Percentiles rank a stretch among this genome's conserved stretches.
Conservation (phyloP, 768 basidiomycete genomes). For the Termitomyces sp. region DNA sequence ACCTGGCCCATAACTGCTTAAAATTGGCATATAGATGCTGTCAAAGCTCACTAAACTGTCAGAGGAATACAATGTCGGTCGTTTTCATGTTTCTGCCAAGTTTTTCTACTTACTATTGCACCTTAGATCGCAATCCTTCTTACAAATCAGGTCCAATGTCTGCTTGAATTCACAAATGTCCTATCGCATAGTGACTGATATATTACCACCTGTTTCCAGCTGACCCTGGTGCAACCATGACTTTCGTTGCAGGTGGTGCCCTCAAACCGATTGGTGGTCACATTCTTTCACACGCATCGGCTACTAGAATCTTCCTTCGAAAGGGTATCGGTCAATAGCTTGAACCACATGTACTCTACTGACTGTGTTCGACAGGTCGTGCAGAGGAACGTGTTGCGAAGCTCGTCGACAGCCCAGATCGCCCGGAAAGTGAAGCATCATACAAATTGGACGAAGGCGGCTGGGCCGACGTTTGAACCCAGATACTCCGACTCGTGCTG, state of each 20-base stretch:
- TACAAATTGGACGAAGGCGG: slow-evolving; percentile 91
- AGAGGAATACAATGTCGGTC: slow-evolving; percentile 81
- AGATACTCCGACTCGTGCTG: not conserved
- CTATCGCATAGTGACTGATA: not conserved
- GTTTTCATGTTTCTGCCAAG: not conserved
- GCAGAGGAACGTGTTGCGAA: slow-evolving; percentile 91
- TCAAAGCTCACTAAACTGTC: slow-evolving; percentile 87
- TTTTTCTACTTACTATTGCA: slow-evolving; percentile 10
- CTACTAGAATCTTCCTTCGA: slow-evolving; percentile 81
- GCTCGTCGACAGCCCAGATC: slow-evolving; percentile 84
- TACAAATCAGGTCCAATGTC: slow-evolving; percentile 92
- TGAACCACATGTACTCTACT: not conserved
- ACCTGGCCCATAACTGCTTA: not conserved
- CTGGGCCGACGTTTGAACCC: slow-evolving; percentile 72
- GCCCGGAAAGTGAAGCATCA: slow-evolving; percentile 86
- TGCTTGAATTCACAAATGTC: slow-evolving; percentile 9
- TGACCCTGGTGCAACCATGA: slow-evolving; percentile 93
- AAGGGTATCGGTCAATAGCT: slow-evolving; percentile 50
- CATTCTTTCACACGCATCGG: slow-evolving; percentile 85
- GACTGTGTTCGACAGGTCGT: slow-evolving; percentile 41
- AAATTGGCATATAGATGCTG: slow-evolving; percentile 55
- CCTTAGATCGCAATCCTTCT: slow-evolving; percentile 75
- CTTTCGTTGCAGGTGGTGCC: slow-evolving; percentile 91
- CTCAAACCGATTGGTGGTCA: slow-evolving; percentile 90
- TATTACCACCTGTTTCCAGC: slow-evolving; percentile 35